Base-by-base conservation (phyloP, 1,284 basidiomycete species). In the Golubevia pallescens region DNA sequence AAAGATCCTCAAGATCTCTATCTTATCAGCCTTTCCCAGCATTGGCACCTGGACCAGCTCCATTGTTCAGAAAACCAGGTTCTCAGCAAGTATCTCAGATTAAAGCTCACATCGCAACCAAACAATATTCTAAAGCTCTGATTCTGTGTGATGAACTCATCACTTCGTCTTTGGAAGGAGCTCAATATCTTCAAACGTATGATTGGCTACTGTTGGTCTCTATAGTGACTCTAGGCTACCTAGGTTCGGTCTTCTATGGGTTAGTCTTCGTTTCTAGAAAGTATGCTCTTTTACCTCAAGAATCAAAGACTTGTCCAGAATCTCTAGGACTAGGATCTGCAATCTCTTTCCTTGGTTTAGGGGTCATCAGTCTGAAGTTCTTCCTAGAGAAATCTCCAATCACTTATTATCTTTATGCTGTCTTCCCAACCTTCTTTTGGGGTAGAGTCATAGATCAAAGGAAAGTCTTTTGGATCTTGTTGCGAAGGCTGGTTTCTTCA, bases 181-280 rank as follows among this genome's bases (percentile, higher is more conserved):
- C 94, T 20, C 89, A 90, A 56, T 95, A 95, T 81, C 88, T 95
- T 3, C 92, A 95, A 84, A 94, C 92, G 28, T 91, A 94, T 80
- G 93, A 95, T 78, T 91, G 92, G 54, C 87, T 90, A 32, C 86
- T 94, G 55, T 90, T 95, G 24, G 89, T 90, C 23, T 86, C 82
- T 0, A 90, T 95, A 66, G 92, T 93, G 58, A 89, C 89, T 1
- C 74, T 88, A 2, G 93, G 92, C 3, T 95, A 95, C 83, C 77
- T 89, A 0, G 93, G 93, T 57, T 94, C 93, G 90, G 90, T 91
- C 28, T 21, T 81, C 5, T 84, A 86, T 62, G 73, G 77, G 4
- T 61, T 78, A 10, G 55, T 78, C 3, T 84, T 75, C 66, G 69
- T 86, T 19, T 63, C 86, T 16, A 71, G 68, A 21, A 61, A 63